Percentiles rank a stretch among this genome's conserved stretches.
Evolutionary conservation across 1,139 yeast species (phyloP).

Genomic region (Saccharomyces hybrid): DNA sequence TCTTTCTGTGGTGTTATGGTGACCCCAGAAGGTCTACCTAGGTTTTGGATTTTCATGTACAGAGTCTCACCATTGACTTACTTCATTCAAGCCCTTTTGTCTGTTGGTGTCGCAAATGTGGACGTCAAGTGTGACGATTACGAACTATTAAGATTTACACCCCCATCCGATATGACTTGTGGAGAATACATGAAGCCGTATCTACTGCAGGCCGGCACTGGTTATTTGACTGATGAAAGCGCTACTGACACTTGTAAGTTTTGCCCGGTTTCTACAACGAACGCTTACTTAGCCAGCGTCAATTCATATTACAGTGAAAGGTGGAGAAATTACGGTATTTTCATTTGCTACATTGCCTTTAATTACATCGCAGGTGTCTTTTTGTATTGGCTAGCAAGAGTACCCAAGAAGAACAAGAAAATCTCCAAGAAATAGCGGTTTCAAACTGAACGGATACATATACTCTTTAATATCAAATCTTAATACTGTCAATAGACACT

Average conservation of each 20-base stretch:
- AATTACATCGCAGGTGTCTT: constrained; percentile 45
- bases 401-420: constrained; percentile 40
- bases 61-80: constrained; percentile 58
- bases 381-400: constrained; percentile 68
- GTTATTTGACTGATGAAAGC: constrained; percentile 40
- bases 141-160: constrained; percentile 41
- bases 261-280: constrained; percentile 44
- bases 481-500: background rate
- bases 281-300: constrained; percentile 42
- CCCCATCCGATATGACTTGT: constrained; percentile 47
- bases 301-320: constrained; percentile 38
- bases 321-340: constrained; percentile 64
- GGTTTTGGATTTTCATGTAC: constrained; percentile 55
- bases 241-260: constrained; percentile 41
- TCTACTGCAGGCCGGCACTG: constrained; percentile 41
- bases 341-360: constrained; percentile 34
- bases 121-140: constrained; percentile 39
- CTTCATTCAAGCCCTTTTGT: constrained; percentile 42
- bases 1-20: constrained; percentile 77
- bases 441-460: background rate
- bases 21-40: constrained; percentile 44
- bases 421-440: constrained; percentile 2
- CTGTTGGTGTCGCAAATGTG: constrained; percentile 45
- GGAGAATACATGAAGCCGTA: constrained; percentile 42
- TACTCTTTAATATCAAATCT: background rate